These are phyloP conservation scores for Fusarium sp. DNA, from an alignment of 2,329 filamentous ascomycete genomes.

Conservation along the genomic window DNA sequence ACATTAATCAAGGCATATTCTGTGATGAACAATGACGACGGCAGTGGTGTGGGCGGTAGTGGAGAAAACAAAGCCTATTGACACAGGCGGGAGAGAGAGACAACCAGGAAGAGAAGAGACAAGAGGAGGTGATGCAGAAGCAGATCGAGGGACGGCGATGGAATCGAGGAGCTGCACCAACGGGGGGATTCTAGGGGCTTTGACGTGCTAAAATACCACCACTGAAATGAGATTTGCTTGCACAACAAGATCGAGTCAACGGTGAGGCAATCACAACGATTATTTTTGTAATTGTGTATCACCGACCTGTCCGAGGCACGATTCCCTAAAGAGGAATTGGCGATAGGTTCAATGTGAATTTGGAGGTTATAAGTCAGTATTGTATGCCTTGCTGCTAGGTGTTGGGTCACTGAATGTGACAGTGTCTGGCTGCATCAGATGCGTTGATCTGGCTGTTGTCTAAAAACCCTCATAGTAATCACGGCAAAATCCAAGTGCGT, in stretches of 20 bases:
- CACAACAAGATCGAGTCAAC: conserved; percentile 11
- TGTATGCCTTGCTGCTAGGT: neutral
- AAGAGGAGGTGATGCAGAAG: conserved; percentile 28
- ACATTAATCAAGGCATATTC: conserved; percentile 1
- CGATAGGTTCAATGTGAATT: conserved; percentile 25
- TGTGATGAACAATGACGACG: conserved; percentile 11
- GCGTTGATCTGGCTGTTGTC: neutral
- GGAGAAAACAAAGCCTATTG: conserved; percentile 18
- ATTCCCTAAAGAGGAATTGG: conserved; percentile 36
- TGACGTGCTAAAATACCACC: conserved; percentile 19
- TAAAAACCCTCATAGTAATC: conserved; percentile 11
- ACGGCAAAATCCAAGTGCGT: conserved; percentile 1
- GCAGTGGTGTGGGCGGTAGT: conserved; percentile 25
- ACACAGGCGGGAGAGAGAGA: conserved; percentile 9
- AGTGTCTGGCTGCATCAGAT: neutral
- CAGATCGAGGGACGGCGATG: neutral
- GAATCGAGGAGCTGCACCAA: conserved; percentile 27
- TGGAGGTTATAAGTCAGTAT: neutral
- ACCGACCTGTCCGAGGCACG: conserved; percentile 22
- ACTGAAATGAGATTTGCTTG: conserved; percentile 5
- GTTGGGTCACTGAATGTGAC: neutral
- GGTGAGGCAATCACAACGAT: neutral
- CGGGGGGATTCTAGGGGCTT: conserved; percentile 8
- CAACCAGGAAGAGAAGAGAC: conserved; percentile 8
- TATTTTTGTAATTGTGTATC: conserved; percentile 9